These are phyloP conservation scores for Aspergillus fumigatus DNA, from an alignment of 2,329 filamentous ascomycete genomes.

Conservation along the genomic window DNA sequence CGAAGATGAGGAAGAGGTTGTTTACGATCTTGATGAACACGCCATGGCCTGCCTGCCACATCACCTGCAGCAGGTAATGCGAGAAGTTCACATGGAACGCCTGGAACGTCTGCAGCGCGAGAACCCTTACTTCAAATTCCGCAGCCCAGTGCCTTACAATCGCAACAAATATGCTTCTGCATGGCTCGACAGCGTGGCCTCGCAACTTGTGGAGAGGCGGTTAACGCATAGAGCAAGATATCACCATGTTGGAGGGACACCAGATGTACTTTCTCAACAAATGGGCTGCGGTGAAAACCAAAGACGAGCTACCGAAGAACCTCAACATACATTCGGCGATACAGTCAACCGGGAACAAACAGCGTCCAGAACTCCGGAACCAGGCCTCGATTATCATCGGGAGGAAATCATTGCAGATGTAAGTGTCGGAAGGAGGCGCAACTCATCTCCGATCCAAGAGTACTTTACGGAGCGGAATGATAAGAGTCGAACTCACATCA, in stretches of 20 bases:
- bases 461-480: background rate
- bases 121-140: conserved; percentile 10
- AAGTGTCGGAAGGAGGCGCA: background rate
- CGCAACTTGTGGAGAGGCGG: conserved; percentile 3
- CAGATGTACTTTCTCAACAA: background rate
- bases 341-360: background rate
- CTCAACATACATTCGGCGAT: background rate
- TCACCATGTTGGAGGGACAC: background rate
- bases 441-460: background rate
- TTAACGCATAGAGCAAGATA: background rate
- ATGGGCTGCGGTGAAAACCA: background rate
- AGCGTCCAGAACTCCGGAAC: background rate
- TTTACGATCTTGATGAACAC: conserved; percentile 23
- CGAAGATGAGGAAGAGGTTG: conserved; percentile 25
- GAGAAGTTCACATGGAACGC: conserved; percentile 23
- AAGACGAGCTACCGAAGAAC: background rate
- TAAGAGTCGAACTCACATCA: background rate
- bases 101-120: conserved; percentile 10
- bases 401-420: background rate
- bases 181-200: conserved; percentile 15
- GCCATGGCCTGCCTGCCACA: conserved; percentile 22
- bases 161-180: conserved; percentile 2
- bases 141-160: background rate
- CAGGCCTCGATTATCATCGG: background rate
- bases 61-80: conserved; percentile 23